These are phyloP conservation scores for Daucus carota DNA, from an alignment of 129 eudicot species.

Conservation along the genomic window DNA sequence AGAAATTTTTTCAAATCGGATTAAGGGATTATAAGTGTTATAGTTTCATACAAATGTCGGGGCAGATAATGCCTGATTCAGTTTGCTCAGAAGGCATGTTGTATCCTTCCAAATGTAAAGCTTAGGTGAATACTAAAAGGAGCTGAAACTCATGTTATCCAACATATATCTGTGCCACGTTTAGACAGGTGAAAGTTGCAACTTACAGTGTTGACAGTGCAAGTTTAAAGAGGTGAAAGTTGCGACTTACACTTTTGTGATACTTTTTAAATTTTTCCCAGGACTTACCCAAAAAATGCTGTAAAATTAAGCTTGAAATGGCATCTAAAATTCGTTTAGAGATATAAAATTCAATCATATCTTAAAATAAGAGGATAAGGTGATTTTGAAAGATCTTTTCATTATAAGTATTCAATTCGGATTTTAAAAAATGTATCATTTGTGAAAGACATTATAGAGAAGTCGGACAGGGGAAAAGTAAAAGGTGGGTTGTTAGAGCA, in stretches of 20 bases:
- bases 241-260: not conserved
- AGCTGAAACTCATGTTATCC: not conserved
- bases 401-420: no score
- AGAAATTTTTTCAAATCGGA: constrained; percentile 55
- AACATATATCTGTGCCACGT: not conserved
- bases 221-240: not conserved
- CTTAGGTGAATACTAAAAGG: not conserved
- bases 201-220: no score
- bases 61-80: not conserved
- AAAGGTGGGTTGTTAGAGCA: no score
- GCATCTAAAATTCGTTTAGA: no score
- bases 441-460: no score
- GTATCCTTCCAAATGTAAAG: not conserved
- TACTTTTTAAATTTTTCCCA: no score
- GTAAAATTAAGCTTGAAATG: not conserved
- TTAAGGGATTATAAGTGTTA: not conserved
- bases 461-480: no score
- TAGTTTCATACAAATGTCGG: not conserved
- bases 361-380: no score
- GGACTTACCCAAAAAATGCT: not conserved
- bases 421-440: no score
- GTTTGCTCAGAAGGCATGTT: not conserved
- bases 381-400: no score
- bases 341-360: no score
- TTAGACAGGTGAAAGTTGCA: not conserved